Conservation (phyloP, 139 green algal species). For the Axilococcus clingmanii region DNA sequence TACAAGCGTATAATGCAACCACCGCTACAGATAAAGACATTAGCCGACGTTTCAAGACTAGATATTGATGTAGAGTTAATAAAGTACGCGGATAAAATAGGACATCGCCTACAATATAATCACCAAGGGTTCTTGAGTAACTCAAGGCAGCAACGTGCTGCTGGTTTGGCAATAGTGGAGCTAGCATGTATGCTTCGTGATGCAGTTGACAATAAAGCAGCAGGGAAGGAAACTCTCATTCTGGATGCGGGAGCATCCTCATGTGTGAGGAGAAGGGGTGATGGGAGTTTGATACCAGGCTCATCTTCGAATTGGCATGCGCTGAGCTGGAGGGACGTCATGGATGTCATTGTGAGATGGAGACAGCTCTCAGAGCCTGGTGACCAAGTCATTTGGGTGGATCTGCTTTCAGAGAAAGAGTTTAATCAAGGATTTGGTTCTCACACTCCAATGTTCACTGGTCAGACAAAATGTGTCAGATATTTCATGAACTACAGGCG, state of each 20-base stretch:
- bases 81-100: constrained; percentile 48
- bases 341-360: constrained; percentile 88
- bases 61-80: constrained; percentile 32
- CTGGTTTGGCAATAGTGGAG: constrained; percentile 66
- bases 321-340: constrained; percentile 80
- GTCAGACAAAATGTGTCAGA: constrained; percentile 83
- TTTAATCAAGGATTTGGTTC: constrained; percentile 80
- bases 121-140: constrained; percentile 79
- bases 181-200: constrained; percentile 53
- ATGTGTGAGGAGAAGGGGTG: background rate
- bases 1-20: constrained; percentile 45
- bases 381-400: constrained; percentile 92
- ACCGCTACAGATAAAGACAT: constrained; percentile 11
- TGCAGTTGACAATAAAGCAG: background rate
- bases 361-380: constrained; percentile 87
- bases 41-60: background rate
- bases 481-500: constrained; percentile 83
- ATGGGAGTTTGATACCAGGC: constrained; percentile 19
- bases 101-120: constrained; percentile 66
- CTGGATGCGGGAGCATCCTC: background rate
- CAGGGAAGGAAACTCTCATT: background rate
- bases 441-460: constrained; percentile 86
- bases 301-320: constrained; percentile 31
- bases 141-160: constrained; percentile 64
- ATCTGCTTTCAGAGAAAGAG: constrained; percentile 76